These are phyloP conservation scores for Fomitopsis betulina DNA, from an alignment of 1,284 basidiomycete genomes.

Conservation along the genomic window DNA sequence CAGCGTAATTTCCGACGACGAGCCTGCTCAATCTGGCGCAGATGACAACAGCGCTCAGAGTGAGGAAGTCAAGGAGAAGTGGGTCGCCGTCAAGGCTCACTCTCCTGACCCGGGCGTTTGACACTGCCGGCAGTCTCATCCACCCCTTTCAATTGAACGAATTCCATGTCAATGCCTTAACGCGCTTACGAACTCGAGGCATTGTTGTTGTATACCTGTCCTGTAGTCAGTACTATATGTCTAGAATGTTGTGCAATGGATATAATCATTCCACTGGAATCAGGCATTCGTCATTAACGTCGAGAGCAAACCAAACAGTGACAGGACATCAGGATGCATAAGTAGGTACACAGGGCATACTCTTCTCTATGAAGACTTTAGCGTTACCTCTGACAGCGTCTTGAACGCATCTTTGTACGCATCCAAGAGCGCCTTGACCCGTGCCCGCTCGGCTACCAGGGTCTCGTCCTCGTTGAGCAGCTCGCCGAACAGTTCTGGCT, in stretches of 20 bases:
- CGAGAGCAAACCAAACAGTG: neutral
- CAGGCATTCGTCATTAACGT: neutral
- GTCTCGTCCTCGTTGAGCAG: constrained; percentile 96
- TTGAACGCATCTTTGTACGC: constrained; percentile 98
- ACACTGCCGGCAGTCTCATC: neutral
- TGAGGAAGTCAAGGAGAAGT: constrained; percentile 53
- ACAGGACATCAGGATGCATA: neutral
- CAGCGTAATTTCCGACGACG: constrained; percentile 68
- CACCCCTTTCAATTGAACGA: neutral
- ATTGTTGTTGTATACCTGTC: neutral
- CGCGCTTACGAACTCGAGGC: neutral
- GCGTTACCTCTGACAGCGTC: constrained; percentile 71
- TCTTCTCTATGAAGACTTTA: constrained; percentile 52
- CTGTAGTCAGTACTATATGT: neutral
- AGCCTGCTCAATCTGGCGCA: constrained; percentile 14
- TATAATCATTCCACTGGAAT: neutral
- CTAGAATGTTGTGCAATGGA: neutral
- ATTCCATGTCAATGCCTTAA: neutral
- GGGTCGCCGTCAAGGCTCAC: constrained; percentile 59
- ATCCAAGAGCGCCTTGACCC: constrained; percentile 93
- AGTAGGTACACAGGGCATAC: neutral
- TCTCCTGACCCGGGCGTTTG: constrained; percentile 9
- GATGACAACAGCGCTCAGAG: constrained; percentile 23
- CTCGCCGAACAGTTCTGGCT: constrained; percentile 88
- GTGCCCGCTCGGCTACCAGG: constrained; percentile 86